A percentile compares a stretch with the other conserved stretches of the same genome.
Evolutionary conservation across 768 basidiomycete genomes (phyloP).

Genomic region (Trametes villosa): DNA sequence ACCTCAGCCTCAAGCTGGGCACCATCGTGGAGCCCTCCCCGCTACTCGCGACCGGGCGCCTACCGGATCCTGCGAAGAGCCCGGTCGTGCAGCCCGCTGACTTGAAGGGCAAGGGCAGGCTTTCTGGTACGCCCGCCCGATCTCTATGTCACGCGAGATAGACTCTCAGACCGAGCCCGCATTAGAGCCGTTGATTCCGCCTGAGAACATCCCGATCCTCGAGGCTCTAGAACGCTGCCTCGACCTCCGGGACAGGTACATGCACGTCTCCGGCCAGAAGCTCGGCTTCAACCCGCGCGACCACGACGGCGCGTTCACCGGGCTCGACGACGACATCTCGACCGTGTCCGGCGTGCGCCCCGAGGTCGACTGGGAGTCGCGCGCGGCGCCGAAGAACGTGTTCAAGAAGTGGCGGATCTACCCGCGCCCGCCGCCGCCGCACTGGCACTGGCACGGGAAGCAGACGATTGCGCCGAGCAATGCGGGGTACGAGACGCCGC

Average conservation of each 20-base stretch:
- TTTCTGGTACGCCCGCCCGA: conserved; percentile 8
- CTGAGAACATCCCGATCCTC: conserved; percentile 49
- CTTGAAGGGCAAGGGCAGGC: conserved; percentile 9
- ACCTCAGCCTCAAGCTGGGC: conserved; percentile 45
- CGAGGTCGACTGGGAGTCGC: conserved; percentile 48
- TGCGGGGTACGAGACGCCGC: conserved; percentile 31
- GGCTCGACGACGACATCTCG: conserved; percentile 63
- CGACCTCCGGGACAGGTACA: conserved; percentile 94
- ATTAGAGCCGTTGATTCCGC: conserved; percentile 21
- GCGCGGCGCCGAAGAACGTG: conserved; percentile 34
- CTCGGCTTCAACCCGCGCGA: conserved; percentile 95
- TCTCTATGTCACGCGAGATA: not conserved
- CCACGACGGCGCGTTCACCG: conserved; percentile 78
- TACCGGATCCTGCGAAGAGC: conserved; percentile 7
- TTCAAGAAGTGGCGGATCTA: conserved; percentile 84
- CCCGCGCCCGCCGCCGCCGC: conserved; percentile 90
- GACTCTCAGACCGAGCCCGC: conserved; percentile 23
- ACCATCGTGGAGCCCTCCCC: conserved; percentile 36
- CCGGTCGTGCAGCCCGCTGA: not conserved
- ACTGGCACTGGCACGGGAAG: conserved; percentile 84
- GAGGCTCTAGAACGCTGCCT: conserved; percentile 83
- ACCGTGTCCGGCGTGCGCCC: conserved; percentile 72
- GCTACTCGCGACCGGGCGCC: not conserved
- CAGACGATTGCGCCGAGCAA: conserved; percentile 34
- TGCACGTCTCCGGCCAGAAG: conserved; percentile 81